Base-by-base conservation (phyloP, 2,329 filamentous ascomycete species). In the Fusarium heterosporum region DNA sequence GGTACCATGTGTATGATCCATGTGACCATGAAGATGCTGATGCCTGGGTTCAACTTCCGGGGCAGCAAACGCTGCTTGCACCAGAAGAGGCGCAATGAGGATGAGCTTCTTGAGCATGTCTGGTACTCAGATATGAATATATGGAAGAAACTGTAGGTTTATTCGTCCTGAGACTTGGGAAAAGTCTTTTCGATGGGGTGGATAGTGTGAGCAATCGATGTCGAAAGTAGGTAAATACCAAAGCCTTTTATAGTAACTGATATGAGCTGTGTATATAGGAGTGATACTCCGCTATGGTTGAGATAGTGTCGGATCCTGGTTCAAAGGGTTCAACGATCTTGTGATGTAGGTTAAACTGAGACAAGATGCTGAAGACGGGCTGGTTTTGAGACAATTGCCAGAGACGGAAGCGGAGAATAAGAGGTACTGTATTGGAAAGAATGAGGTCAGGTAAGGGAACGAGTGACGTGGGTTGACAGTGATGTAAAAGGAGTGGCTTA, bases 41-140 rank as follows among this genome's bases (percentile, higher is more conserved):
- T 59, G 61, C 25, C 48, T 63, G 12, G 56, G 51, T 52, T 64
- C 60, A 22, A 71, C 69, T 41, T 68, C 59, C 8, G 70, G 68
- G 26, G 56, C 65, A 36, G 68, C 74, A 30, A 70, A 28, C 8
- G 56, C 70, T 46, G 61, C 46, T 43, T 69, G 64, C 29, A 70
- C 72, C 72, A 77, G 63, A 13, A 77, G 61, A 13, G 72, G 71
- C 41, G 70, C 66, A 17, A 61, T 52, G 5, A 65, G 43, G 29
- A 74, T 30, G 29, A 77, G 50, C 40, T 54, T 43, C 25, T 65
- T 68, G 43, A 72, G 66, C 72, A 77, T 75, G 22, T 55, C 54
- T 38, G 50, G 25, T 55, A 32, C 17, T 42, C 61, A 38, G 26
- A 43, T 48, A 25, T 12, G 10, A 22, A 14, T 22, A 22, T 45